Conservation (phyloP, 208 protist species). For the Tritrichomonas foetus region DNA sequence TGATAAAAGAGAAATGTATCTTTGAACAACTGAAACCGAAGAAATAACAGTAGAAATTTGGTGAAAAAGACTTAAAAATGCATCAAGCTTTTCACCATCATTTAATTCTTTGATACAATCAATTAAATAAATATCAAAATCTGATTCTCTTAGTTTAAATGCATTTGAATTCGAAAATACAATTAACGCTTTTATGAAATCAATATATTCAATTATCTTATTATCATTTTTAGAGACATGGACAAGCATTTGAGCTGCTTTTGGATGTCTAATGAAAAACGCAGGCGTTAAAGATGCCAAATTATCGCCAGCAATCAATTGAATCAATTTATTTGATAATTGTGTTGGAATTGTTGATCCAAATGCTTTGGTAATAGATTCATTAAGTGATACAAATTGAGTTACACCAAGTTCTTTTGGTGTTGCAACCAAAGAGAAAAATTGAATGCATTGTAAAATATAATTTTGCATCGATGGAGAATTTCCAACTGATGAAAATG, state of each 20-base stretch:
- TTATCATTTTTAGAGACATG: neutral
- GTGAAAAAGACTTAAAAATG: neutral
- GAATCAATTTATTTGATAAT: conserved; percentile 1
- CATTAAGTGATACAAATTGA: neutral
- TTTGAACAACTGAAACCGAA: neutral
- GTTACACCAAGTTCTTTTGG: neutral
- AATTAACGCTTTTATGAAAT: neutral
- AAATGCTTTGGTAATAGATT: neutral
- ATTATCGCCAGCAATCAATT: neutral
- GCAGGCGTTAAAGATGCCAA: neutral
- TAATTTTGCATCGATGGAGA: neutral
- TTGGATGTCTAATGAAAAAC: neutral
- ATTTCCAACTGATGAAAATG: neutral
- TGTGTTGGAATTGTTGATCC: neutral
- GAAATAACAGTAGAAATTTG: neutral
- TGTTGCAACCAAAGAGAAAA: neutral
- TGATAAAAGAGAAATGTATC: neutral
- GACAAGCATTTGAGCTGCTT: neutral
- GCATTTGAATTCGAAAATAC: neutral
- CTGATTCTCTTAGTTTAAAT: neutral
- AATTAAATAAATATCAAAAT: conserved; percentile 11
- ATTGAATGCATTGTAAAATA: conserved; percentile 24
- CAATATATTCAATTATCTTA: neutral
- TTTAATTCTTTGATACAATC: neutral
- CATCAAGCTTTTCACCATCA: neutral